Conservation (phyloP, 306 rosid genomes). For the Ziziphus jujuba region DNA sequence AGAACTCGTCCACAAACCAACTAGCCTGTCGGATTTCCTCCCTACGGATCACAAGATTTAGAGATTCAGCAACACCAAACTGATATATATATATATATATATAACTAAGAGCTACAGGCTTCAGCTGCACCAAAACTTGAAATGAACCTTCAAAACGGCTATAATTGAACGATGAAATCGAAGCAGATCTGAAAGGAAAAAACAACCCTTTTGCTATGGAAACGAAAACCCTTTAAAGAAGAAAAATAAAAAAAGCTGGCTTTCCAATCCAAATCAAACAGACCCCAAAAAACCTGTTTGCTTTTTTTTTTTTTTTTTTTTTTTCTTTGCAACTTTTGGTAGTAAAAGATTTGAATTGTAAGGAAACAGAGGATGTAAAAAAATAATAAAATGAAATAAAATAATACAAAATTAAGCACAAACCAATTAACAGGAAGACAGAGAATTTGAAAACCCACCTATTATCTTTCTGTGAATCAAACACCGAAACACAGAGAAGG, state of each 20-base stretch:
- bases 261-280: constrained; percentile 6
- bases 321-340: no score
- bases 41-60: constrained; percentile 35
- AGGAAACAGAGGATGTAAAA: background rate
- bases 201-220: background rate
- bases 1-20: constrained; percentile 18
- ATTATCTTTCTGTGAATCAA: background rate
- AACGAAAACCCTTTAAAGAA: background rate
- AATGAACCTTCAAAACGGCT: constrained; percentile 8
- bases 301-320: no score
- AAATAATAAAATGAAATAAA: no score
- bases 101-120: no score
- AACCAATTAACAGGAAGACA: constrained; percentile 9
- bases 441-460: constrained; percentile 23
- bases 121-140: constrained; percentile 8
- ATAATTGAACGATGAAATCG: background rate
- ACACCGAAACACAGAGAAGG: background rate
- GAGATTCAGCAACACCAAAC: constrained; percentile 11
- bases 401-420: background rate
- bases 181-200: constrained; percentile 38
- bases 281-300: constrained; percentile 6
- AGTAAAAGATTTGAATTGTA: background rate
- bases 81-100: constrained; percentile 33
- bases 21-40: constrained; percentile 24
- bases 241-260: background rate